Evolutionary conservation across 139 green algal species (phyloP), one percentile per base, ranked within the genome.

Genomic region (Chlamydomonas asymmetrica): DNA sequence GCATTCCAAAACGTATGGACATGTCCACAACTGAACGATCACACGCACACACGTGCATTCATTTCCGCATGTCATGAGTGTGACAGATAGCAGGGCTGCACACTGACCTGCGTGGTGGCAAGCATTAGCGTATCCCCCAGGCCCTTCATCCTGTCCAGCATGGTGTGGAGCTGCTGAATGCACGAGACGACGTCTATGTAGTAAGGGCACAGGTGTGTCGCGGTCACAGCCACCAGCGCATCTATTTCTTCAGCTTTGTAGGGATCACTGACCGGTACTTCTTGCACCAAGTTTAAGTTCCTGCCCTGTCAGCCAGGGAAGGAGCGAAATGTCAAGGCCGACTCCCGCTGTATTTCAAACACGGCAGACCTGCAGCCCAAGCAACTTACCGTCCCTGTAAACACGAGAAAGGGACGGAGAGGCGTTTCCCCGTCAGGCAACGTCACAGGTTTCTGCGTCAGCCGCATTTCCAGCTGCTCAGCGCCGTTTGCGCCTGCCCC

Each of bases 151-250:
- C 80, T 83, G 63, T 95, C 88, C 6, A 88, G 78, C 27, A 93
- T 73, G 37, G 79, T 79, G 63, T 86, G 75, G 35, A 87, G 48
- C 7, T 29, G 56, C 54, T 35, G 41, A 37, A 39, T 49, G 31
- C 29, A 64, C 2, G 80, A 80, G 59, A 71, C 73, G 10, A 97
- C 60, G 78, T 97, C 92, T 8, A 94, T n/a, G 74, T 97, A 97
- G 71, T 85, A 92, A 25, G 82, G 73, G 71, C 89, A 92, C 32
- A 93, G 80, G 48, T 43, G 48, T 27, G 65, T 50, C 25, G 88
- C 35, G 20, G n/a, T n/a, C n/a, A n/a, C 49, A 10, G 40, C 32
- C 27, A 84, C 74, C 66, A 97, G 68, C 4, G 70, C 48, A 38
- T 90, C 80, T 29, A 96, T 80, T 39, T 92, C 82, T 40, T 48